These are phyloP conservation scores for Kandelia obovata DNA, from an alignment of 345 rosid species.

Conservation along the genomic window DNA sequence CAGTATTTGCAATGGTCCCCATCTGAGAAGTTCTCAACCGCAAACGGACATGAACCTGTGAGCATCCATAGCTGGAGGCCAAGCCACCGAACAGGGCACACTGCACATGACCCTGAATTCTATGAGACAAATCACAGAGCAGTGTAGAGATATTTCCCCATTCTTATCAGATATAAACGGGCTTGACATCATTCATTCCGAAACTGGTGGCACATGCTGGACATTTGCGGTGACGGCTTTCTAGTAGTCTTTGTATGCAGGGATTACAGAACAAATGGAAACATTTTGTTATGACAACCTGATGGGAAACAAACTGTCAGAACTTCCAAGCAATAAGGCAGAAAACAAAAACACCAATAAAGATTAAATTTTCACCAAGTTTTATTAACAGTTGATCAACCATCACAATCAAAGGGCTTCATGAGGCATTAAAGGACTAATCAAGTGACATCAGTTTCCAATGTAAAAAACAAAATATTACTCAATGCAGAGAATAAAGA, in stretches of 20 bases:
- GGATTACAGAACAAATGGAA: conserved; percentile 88
- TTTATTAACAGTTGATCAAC: no score
- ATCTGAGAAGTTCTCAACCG: conserved; percentile 17
- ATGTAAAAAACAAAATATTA: no score
- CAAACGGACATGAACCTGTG: neutral
- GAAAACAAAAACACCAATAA: neutral
- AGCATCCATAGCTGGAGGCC: conserved; percentile 8
- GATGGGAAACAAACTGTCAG: conserved; percentile 9
- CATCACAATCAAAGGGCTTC: no score
- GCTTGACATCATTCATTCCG: conserved; percentile 85
- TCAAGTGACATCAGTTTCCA: no score
- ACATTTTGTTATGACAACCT: conserved; percentile 98
- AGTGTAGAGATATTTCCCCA: neutral
- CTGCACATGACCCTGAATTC: neutral
- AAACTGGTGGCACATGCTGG: conserved; percentile 80
- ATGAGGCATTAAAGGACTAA: no score
- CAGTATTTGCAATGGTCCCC: conserved; percentile 18
- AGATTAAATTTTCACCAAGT: neutral
- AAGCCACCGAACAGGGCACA: neutral
- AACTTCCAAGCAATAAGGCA: neutral
- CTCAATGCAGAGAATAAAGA: no score
- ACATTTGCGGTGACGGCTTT: conserved; percentile 82
- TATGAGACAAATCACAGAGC: no score
- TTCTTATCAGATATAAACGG: conserved; percentile 72
- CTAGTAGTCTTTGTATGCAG: conserved; percentile 69